Evolutionary conservation across 2,329 filamentous ascomycete genomes (phyloP), one percentile per base, ranked within the genome.

Genomic region (Calonectria crousiana): DNA sequence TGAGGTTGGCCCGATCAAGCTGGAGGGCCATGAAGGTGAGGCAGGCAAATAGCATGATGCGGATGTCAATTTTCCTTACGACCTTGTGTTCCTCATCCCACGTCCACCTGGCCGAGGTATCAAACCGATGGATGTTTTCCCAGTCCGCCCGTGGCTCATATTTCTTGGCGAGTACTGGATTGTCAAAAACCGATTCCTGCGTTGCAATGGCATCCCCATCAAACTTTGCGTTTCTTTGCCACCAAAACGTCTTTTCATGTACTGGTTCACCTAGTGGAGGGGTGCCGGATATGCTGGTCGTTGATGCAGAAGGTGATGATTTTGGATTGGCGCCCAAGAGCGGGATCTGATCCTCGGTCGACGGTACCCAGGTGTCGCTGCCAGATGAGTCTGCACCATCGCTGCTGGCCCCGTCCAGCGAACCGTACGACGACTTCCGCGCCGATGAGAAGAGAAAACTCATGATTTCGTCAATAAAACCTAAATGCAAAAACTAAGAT

Each of bases 21-120:
- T 91, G 88, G 34, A 91, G 84, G 23, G 80, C 82, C 72, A 84
- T 79, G 52, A 83, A 82, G 73, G 79, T 88, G 73, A 89, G 77
- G 44, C 88, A 88, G 0, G 85, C 81, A 83, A 86, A 89, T 3
- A 87, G 70, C 86, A 88, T 87, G 71, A 89, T 88, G 14, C 85
- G 78, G 16, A 81, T 72, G 71, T 87, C 85, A 14, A 86, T 83
- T 79, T 86, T 86, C 32, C 84, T 83, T 2, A 87, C 75, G 0
- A 87, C 69, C 1, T 75, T 71, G 67, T 81, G 72, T 60, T 87
- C 86, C 68, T 87, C 86, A 6, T 78, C 77, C 84, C 84, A 86
- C 0, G 84, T 85, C 86, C 86, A 87, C 51, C 86, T 78, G 0
- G 85, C 84, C 0, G 84, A 76, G 0, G 87, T 86, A 71, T 90